Evolutionary conservation across 345 rosid species (phyloP), one percentile per base, ranked within the genome.

Genomic region (Acer negundo): DNA sequence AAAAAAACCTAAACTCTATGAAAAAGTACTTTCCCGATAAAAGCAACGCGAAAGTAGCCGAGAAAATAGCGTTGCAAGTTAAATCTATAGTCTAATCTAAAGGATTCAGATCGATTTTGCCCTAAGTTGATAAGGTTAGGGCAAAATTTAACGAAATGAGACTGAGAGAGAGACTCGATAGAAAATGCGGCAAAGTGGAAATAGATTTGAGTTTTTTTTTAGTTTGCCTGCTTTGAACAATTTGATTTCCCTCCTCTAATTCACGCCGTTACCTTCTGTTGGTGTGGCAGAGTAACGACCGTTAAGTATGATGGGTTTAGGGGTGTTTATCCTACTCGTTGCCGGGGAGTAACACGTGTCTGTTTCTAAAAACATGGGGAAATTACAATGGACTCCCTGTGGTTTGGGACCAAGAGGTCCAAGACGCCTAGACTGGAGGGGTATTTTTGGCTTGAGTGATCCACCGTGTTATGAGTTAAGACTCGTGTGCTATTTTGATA

Each of bases 201-300:
- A 72, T 10, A 67, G 59, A n/a, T 78, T 64, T 56, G 62, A 75
- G 56, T 77, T 22, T 42, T 79, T 66, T 35, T 77, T 56, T 73
- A 31, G 19, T 40, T 40, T 42, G 62, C 73, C 22, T 26, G 72
- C 56, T 86, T 86, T 81, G 64, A 84, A 79, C 75, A 10, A 40
- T 67, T 88, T 80, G 73, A 70, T 84, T 88, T 86, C 91, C 91
- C 89, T 82, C 91, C 88, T 42, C 73, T n/a, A 35, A 13, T 46
- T 80, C 51, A 80, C 86, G 82, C 28, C 82, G 88, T 85, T 74
- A 77, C 0, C 9, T 0, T 23, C 51, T 40, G 6, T 23, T 3
- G 47, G 24, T 26, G 56, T 26, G 44, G 44, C 49, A 61, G 70
- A 70, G 26, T 23, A 24, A 63, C 58, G 42, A 19, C 61, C 67